A percentile compares a stretch with the other conserved stretches of the same genome.
phyloP scores from a whole-genome alignment of 1,284 basidiomycete genomes.

The Omphalotus olearius region DNA sequence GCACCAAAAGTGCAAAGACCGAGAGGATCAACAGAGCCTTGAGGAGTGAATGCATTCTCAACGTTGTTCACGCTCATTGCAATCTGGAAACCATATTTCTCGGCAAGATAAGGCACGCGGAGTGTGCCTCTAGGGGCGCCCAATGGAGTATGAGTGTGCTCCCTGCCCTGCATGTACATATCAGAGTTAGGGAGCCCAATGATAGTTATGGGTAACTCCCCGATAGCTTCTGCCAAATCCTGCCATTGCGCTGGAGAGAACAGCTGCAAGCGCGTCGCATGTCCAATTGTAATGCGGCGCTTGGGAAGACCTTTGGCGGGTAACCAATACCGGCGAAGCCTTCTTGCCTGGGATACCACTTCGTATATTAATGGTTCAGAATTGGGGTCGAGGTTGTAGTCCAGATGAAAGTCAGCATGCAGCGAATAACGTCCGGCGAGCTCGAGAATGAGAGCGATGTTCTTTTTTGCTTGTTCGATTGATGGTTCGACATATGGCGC shows the following conservation, averaged over 20 bases:
- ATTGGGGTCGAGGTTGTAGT: slow-evolving; percentile 54
- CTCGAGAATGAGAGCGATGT: slow-evolving; percentile 50
- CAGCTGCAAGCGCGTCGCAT: slow-evolving; percentile 55
- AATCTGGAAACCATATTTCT: slow-evolving; percentile 41
- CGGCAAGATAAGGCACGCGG: slow-evolving; percentile 41
- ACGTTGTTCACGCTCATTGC: slow-evolving; percentile 63
- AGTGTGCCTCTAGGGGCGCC: slow-evolving; percentile 49
- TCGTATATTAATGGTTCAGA: slow-evolving; percentile 52
- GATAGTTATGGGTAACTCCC: slow-evolving; percentile 43
- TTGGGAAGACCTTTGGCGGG: slow-evolving; percentile 16
- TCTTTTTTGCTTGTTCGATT: slow-evolving; percentile 40
- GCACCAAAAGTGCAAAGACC: slow-evolving; percentile 54
- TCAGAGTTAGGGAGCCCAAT: slow-evolving; percentile 61
- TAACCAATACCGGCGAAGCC: slow-evolving; percentile 14
- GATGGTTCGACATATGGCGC: slow-evolving; percentile 61
- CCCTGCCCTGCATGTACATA: slow-evolving; percentile 61
- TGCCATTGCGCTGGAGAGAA: slow-evolving; percentile 44
- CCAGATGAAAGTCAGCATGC: slow-evolving; percentile 61
- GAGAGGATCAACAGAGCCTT: slow-evolving; percentile 59
- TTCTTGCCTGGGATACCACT: slow-evolving; percentile 37
- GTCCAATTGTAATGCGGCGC: slow-evolving; percentile 48
- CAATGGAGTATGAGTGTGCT: slow-evolving; percentile 25
- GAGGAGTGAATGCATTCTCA: slow-evolving; percentile 64
- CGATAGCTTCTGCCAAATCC: slow-evolving; percentile 30
- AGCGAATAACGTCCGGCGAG: slow-evolving; percentile 35